Evolutionary conservation across 129 eudicot genomes (phyloP).

Genomic region (Dittrichia graveolens): DNA sequence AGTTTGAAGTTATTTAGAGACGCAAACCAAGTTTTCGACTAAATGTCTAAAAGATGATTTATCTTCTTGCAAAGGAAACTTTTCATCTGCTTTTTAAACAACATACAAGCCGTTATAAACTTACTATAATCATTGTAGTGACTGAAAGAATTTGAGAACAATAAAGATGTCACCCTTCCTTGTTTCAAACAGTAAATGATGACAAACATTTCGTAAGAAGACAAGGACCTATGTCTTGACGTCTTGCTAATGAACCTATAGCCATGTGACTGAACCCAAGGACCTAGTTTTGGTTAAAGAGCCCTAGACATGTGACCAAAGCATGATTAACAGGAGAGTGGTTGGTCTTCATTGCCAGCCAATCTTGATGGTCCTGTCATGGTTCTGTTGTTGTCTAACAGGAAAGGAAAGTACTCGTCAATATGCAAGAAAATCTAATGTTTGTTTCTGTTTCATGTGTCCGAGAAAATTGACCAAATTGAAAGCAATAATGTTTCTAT

Average conservation of each 20-base stretch:
- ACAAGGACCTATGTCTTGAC: background rate
- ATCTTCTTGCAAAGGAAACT: too few species aligned
- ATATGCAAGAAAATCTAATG: background rate
- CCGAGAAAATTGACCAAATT: background rate
- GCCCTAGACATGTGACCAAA: constrained; percentile 6
- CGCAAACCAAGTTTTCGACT: background rate
- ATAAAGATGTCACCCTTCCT: too few species aligned
- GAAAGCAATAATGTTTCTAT: too few species aligned
- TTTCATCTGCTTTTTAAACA: too few species aligned
- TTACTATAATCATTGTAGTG: too few species aligned
- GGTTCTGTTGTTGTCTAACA: background rate
- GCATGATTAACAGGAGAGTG: background rate
- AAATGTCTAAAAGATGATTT: background rate
- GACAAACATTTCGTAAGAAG: too few species aligned
- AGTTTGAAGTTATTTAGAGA: too few species aligned
- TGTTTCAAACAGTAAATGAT: too few species aligned
- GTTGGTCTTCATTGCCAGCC: background rate
- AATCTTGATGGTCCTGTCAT: constrained; percentile 13
- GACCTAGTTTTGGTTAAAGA: too few species aligned
- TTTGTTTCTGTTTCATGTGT: background rate
- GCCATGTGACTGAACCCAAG: too few species aligned
- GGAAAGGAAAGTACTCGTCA: background rate
- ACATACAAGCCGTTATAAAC: too few species aligned
- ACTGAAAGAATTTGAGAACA: too few species aligned
- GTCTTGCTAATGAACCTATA: background rate